Percentiles rank a stretch among this genome's conserved stretches.
Evolutionary conservation across 2,329 filamentous ascomycete species (phyloP).

Genomic region (Capronia coronata): DNA sequence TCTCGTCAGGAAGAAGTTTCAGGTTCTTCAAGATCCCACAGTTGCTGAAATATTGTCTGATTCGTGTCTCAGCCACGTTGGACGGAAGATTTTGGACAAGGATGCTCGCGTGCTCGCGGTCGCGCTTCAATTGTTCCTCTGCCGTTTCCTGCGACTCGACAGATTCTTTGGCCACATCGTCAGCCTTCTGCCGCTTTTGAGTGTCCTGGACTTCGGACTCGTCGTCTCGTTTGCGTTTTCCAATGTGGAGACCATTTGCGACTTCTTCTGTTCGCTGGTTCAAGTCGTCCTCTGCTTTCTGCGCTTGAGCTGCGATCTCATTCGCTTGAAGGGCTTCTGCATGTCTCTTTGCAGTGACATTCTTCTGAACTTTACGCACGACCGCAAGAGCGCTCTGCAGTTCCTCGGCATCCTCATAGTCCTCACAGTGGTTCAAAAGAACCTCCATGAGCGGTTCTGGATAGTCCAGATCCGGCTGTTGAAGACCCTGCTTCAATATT

Average conservation of each 20-base stretch:
- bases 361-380: constrained; percentile 62
- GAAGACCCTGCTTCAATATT: constrained; percentile 66
- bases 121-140: constrained; percentile 56
- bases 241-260: constrained; percentile 29
- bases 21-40: constrained; percentile 79
- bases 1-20: constrained; percentile 58
- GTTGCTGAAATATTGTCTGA: constrained; percentile 86
- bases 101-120: constrained; percentile 84
- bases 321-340: constrained; percentile 58
- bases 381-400: constrained; percentile 68
- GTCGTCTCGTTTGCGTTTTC: constrained; percentile 72
- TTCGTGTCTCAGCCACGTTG: constrained; percentile 61
- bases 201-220: constrained; percentile 47
- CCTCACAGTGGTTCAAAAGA: constrained; percentile 61
- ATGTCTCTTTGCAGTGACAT: constrained; percentile 57
- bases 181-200: constrained; percentile 60
- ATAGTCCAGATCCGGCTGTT: constrained; percentile 45
- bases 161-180: constrained; percentile 32
- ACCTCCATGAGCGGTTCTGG: constrained; percentile 46
- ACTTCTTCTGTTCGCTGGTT: constrained; percentile 25
- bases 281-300: constrained; percentile 30
- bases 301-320: constrained; percentile 31
- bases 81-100: constrained; percentile 70
- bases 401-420: constrained; percentile 73
- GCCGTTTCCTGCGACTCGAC: constrained; percentile 35